phyloP scores from a whole-genome alignment of 495 filamentous ascomycete genomes.

The Aspergillus nanangensis region DNA sequence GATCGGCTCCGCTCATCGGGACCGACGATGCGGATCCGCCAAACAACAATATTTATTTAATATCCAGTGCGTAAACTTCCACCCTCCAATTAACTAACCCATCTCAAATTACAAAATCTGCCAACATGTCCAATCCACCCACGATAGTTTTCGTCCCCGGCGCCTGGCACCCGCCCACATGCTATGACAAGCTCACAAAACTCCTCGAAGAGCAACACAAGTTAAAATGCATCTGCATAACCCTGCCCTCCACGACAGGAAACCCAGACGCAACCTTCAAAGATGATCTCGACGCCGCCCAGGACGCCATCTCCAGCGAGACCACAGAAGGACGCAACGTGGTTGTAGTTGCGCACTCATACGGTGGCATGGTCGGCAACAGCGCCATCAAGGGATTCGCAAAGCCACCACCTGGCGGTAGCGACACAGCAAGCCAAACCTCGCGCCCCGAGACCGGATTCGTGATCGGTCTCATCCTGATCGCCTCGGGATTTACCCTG shows the following conservation, averaged over 20 bases:
- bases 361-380: conserved; percentile 45
- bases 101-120: too few species aligned
- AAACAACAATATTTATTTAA: too few species aligned
- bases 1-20: too few species aligned
- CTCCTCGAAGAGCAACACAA: conserved; percentile 26
- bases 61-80: too few species aligned
- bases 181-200: conserved; percentile 33
- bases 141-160: conserved; percentile 46
- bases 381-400: conserved; percentile 43
- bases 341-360: conserved; percentile 48
- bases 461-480: conserved; percentile 40
- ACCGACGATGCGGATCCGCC: too few species aligned
- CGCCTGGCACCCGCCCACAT: conserved; percentile 40
- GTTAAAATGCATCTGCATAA: conserved; percentile 20
- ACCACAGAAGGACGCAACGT: conserved; percentile 32
- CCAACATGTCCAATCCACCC: conserved; percentile 1
- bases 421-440: neutral
- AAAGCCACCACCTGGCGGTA: conserved; percentile 14
- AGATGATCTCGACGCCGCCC: conserved; percentile 30
- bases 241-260: conserved; percentile 34
- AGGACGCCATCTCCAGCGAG: conserved; percentile 30
- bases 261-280: conserved; percentile 33
- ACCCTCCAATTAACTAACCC: too few species aligned
- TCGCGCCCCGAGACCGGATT: conserved; percentile 20
- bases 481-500: conserved; percentile 28